Conservation (phyloP, 345 rosid genomes). For the Salix caprea region DNA sequence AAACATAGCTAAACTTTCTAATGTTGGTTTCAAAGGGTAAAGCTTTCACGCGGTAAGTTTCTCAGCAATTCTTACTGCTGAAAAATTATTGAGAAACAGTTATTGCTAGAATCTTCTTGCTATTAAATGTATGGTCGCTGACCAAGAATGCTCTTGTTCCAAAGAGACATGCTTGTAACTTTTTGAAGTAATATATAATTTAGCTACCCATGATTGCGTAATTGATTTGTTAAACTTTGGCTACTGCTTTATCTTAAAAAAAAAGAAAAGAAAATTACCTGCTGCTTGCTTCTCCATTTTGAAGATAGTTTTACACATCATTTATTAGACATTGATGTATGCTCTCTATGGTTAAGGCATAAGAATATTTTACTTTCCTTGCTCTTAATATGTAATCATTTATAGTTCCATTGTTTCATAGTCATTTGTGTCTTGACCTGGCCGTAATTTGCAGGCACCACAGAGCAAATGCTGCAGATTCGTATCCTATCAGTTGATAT, state of each 20-base stretch:
- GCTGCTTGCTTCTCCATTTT: not conserved
- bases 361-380: not conserved
- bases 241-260: not conserved
- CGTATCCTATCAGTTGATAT: not conserved
- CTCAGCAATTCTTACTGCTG: not conserved
- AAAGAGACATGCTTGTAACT: not conserved
- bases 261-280: no score
- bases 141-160: not conserved
- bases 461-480: not conserved
- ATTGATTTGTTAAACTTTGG: not conserved
- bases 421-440: not conserved
- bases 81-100: not conserved
- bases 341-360: not conserved
- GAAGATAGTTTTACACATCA: not conserved
- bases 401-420: not conserved
- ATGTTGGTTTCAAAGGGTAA: not conserved
- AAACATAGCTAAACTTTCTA: not conserved
- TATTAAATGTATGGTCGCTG: not conserved
- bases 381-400: not conserved
- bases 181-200: not conserved
- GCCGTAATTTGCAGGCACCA: not conserved
- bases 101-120: not conserved
- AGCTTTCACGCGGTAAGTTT: not conserved
- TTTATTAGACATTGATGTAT: not conserved
- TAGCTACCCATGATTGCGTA: not conserved